Evolutionary conservation across 768 basidiomycete species (phyloP).

Genomic region (Xerocomus potaroensis): DNA sequence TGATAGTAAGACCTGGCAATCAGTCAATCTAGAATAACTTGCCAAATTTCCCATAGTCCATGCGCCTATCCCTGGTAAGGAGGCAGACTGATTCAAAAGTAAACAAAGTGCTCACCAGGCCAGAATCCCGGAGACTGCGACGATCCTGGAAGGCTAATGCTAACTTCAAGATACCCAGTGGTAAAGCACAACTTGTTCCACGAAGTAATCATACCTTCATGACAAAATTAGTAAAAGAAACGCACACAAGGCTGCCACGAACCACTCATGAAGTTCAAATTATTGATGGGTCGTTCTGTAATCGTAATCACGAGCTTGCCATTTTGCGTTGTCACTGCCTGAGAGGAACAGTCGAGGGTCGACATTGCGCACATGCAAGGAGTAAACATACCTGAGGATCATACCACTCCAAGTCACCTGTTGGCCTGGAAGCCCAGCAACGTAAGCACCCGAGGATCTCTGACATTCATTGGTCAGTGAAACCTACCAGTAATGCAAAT

Average conservation of each 20-base stretch:
- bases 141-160: conserved; percentile 69
- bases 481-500: conserved; percentile 76
- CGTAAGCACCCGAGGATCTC: conserved; percentile 5
- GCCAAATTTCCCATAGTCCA: conserved; percentile 77
- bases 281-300: conserved; percentile 61
- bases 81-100: neutral
- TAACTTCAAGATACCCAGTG: conserved; percentile 85
- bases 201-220: conserved; percentile 62
- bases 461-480: neutral
- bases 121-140: conserved; percentile 66
- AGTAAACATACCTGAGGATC: conserved; percentile 51
- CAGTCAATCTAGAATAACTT: conserved; percentile 7
- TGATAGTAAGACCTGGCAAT: conserved; percentile 14
- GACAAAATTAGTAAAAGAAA: conserved; percentile 7
- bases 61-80: conserved; percentile 35
- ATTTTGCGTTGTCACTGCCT: conserved; percentile 67
- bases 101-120: conserved; percentile 60
- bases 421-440: conserved; percentile 37
- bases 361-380: neutral
- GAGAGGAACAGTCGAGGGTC: conserved; percentile 2
- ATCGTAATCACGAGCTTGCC: conserved; percentile 84
- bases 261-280: conserved; percentile 83
- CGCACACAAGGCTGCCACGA: conserved; percentile 23
- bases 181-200: conserved; percentile 98
- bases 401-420: conserved; percentile 84